Conservation (phyloP, 768 basidiomycete species). For the Crassisporium funariophilum region DNA sequence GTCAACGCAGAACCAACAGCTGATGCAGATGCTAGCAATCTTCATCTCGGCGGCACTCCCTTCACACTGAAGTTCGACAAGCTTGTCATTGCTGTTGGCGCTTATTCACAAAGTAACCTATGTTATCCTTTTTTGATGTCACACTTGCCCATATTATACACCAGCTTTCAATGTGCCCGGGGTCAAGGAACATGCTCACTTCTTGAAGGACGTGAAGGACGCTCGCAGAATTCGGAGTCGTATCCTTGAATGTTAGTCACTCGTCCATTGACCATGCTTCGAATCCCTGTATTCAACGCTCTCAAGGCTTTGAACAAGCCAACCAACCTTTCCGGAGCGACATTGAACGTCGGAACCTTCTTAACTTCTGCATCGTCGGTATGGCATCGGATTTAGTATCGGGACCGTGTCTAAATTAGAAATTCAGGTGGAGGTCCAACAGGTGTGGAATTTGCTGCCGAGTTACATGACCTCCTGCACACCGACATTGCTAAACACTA, state of each 20-base stretch:
- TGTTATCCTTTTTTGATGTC: not conserved
- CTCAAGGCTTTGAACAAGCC: conserved; percentile 79
- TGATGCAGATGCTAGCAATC: conserved; percentile 13
- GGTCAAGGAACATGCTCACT: conserved; percentile 80
- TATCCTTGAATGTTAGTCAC: conserved; percentile 66
- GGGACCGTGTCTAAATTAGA: conserved; percentile 1
- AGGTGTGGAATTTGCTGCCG: conserved; percentile 84
- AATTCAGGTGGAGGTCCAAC: conserved; percentile 70
- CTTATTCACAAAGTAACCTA: conserved; percentile 76
- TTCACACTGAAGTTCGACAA: conserved; percentile 77
- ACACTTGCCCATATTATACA: not conserved
- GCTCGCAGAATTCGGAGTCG: conserved; percentile 70
- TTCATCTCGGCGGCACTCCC: conserved; percentile 17
- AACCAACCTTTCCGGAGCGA: conserved; percentile 79
- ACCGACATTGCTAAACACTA: conserved; percentile 64
- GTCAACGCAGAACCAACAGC: conserved; percentile 31
- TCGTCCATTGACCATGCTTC: not conserved
- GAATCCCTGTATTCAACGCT: not conserved
- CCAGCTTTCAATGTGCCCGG: conserved; percentile 72
- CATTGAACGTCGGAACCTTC: conserved; percentile 68
- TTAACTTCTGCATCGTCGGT: conserved; percentile 89
- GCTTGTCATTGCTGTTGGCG: conserved; percentile 82
- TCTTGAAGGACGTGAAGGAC: conserved; percentile 80
- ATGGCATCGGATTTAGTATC: conserved; percentile 22
- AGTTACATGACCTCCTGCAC: conserved; percentile 76